Percentiles rank a stretch among this genome's conserved stretches.
These are phyloP conservation scores for Aspergillus diversus DNA, from an alignment of 495 filamentous ascomycete species.

Conservation along the genomic window DNA sequence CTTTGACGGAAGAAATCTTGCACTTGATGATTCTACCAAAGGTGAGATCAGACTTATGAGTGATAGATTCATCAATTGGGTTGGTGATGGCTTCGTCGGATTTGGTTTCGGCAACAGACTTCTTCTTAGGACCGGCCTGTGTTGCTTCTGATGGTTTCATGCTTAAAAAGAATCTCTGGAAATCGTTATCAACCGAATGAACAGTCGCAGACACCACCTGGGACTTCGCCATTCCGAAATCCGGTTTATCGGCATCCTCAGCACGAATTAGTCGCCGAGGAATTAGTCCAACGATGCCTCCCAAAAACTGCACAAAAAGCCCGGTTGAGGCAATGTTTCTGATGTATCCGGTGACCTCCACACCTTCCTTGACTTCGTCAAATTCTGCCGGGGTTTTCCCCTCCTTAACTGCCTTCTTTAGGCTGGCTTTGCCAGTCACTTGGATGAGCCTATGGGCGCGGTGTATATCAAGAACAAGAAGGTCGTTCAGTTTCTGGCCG, in stretches of 20 bases:
- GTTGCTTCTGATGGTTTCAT: slow-evolving; percentile 50
- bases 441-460: slow-evolving; percentile 71
- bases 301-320: slow-evolving; percentile 81
- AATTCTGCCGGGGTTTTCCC: slow-evolving; percentile 65
- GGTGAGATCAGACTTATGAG: slow-evolving; percentile 66
- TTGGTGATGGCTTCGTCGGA: slow-evolving; percentile 56
- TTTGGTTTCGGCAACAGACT: slow-evolving; percentile 30
- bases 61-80: slow-evolving; percentile 68
- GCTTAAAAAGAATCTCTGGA: slow-evolving; percentile 64
- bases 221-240: slow-evolving; percentile 74
- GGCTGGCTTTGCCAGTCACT: slow-evolving; percentile 77
- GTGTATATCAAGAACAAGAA: slow-evolving; percentile 81
- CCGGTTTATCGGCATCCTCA: slow-evolving; percentile 64
- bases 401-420: slow-evolving; percentile 74
- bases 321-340: slow-evolving; percentile 77
- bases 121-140: slow-evolving; percentile 36
- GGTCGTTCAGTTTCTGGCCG: slow-evolving; percentile 77
- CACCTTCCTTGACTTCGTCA: slow-evolving; percentile 69
- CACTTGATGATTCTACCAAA: slow-evolving; percentile 80
- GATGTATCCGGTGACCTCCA: slow-evolving; percentile 78
- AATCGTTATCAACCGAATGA: slow-evolving; percentile 63
- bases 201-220: slow-evolving; percentile 74
- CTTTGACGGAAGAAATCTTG: slow-evolving; percentile 76
- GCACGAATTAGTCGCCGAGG: slow-evolving; percentile 72
- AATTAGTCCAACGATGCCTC: slow-evolving; percentile 74